phyloP scores from a whole-genome alignment of 1,284 basidiomycete species.

The Rhizopogon parksii region DNA sequence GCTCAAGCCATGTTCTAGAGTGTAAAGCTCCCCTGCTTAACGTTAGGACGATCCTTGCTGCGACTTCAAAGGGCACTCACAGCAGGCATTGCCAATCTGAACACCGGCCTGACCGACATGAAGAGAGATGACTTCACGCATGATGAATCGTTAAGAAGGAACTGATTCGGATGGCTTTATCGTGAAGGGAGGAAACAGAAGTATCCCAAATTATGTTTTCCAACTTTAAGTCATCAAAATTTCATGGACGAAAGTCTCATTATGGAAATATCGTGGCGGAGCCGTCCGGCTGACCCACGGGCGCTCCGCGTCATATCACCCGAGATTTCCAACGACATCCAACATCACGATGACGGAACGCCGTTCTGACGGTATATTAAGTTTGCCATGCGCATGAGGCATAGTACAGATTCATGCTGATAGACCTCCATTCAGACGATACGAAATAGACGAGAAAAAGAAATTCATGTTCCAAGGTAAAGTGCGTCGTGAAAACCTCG shows the following conservation, averaged over 20 bases:
- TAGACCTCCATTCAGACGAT: neutral
- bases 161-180: conserved; percentile 8
- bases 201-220: neutral
- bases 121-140: conserved; percentile 89
- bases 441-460: neutral
- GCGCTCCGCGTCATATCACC: no score
- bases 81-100: conserved; percentile 94
- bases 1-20: conserved; percentile 94
- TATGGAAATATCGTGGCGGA: conserved; percentile 21
- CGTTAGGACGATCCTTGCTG: conserved; percentile 1
- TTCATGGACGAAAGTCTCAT: conserved; percentile 15
- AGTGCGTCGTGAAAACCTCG: conserved; percentile 4
- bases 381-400: no score
- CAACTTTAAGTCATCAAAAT: conserved; percentile 13
- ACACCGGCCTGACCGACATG: conserved; percentile 94
- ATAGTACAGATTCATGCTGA: no score
- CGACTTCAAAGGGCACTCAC: conserved; percentile 37
- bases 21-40: conserved; percentile 68
- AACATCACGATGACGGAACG: no score
- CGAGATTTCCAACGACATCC: no score
- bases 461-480: conserved; percentile 4
- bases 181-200: conserved; percentile 11
- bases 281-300: neutral
- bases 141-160: conserved; percentile 23
- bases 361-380: no score